Evolutionary conservation across 192 early-diverging fungal genomes (phyloP), one percentile per base, ranked within the genome.

Genomic region (Coemansia sp.): DNA sequence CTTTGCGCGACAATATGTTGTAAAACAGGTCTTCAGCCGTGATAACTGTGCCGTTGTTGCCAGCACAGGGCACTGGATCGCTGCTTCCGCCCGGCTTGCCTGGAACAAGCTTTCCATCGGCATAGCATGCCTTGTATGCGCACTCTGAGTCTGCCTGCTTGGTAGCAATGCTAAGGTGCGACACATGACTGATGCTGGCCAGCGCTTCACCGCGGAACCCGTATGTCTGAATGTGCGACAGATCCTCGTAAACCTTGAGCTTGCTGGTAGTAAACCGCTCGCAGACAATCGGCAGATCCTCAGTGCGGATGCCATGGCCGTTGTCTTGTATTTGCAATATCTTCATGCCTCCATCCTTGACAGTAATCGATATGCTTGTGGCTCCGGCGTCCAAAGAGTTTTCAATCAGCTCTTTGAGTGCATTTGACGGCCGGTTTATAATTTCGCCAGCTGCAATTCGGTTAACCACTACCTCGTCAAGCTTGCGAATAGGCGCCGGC

Each of bases 401-500:
- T 63, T 99, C 97, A 36, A 99, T 84, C 21, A 99, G 84, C 71
- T 99, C 97, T 66, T 99, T 99, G 20, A 97, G 74, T 15, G 95
- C 95, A 71, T 99, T 98, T 4, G 94, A 87, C 15, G 97, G 95
- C 15, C 95, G 82, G 58, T 96, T 91, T 57, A 99, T 98, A 44
- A 98, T 92, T 90, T 98, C 97, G 50, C 97, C 97, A 3, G 97
- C 97, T 6, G 97, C 97, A 65, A 98, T 98, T 52, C 93, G 82
- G 80, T 98, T 98, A 50, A 98, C 86, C 15, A 97, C 95, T 11
- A 87, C 75, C 65, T 91, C 85, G 53, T 96, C 91, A 3, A 98
- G 87, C 64, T 87, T 86, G 50, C 82, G 85, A 59, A 98, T 98
- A 0, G 85, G 86, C 21, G 64, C 68, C 8, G 71, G 71, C 22